These are phyloP conservation scores for Hypoxylon trugodes DNA, from an alignment of 495 filamentous ascomycete species.

Conservation along the genomic window DNA sequence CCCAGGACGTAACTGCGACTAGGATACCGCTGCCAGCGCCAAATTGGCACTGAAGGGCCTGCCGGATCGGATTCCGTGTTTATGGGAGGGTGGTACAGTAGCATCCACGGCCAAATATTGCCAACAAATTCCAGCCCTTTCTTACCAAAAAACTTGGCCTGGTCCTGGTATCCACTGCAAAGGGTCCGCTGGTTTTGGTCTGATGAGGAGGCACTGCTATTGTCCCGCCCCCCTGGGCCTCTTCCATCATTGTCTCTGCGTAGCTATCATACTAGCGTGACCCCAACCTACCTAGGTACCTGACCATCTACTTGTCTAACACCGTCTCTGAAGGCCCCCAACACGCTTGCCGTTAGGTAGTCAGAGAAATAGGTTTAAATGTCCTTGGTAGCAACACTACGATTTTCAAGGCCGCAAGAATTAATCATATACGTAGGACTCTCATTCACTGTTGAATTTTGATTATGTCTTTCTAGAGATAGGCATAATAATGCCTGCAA, in stretches of 20 bases:
- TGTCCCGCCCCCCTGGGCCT: constrained; percentile 7
- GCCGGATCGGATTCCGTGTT: constrained; percentile 33
- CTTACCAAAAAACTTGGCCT: constrained; percentile 31
- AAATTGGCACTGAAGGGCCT: constrained; percentile 34
- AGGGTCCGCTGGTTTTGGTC: constrained; percentile 16
- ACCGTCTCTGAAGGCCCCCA: not conserved
- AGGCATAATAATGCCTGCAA: not conserved
- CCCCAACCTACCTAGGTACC: not conserved
- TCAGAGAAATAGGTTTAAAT: constrained; percentile 4
- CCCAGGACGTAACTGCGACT: constrained; percentile 33
- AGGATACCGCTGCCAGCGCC: constrained; percentile 43
- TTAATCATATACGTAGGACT: not conserved
- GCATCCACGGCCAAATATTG: constrained; percentile 24
- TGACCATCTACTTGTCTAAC: not conserved
- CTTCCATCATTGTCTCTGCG: constrained; percentile 12
- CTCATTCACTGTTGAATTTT: not conserved
- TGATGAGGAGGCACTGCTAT: constrained; percentile 22
- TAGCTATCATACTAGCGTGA: constrained; percentile 3
- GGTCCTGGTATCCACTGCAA: constrained; percentile 30
- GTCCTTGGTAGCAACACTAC: not conserved
- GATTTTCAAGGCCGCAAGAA: constrained; percentile 3
- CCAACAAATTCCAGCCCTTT: constrained; percentile 35
- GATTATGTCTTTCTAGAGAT: constrained; percentile 22
- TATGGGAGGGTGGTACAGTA: constrained; percentile 31
- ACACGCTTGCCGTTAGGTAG: constrained; percentile 15